Evolutionary conservation across 495 filamentous ascomycete species (phyloP), one percentile per base, ranked within the genome.

Genomic region (Xylaria palmicola): DNA sequence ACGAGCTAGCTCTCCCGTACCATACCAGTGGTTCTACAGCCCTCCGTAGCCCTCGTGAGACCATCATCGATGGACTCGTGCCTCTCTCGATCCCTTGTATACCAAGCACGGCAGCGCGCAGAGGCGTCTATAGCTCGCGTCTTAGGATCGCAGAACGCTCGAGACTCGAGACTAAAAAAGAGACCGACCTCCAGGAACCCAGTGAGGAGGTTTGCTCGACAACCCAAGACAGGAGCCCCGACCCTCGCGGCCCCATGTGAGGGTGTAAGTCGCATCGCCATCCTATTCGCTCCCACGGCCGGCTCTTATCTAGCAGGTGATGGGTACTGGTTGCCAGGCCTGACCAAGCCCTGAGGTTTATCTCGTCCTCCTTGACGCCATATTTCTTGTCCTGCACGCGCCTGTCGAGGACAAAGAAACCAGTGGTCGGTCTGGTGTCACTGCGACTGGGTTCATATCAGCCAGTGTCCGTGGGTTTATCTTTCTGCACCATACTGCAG

Each of bases 301-400:
- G n/a, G n/a, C 10, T 55, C 58, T 54, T 60, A 60, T 54, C 47
- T 60, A 60, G 34, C 34, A 52, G 47, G 32, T 55, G 43, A 43
- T 55, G 43, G 29, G 45, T 12, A 41, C 6, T 13, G 6, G 6
- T 44, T 15, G 27, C 52, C 10, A 27, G 27, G 13, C 39, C 39
- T 13, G 19, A 47, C 32, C 50, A 40, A 47, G 24, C 12, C 53
- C 51, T 62, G 34, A 41, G 41, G 44, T 41, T n/a, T 60, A 41
- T 49, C 47, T 53, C 29, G 47, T 36, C 58, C 50, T 51, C 47
- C 58, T 39, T 60, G 36, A 55, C 58, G 47, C 32, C 50, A 51
- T 55, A 22, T 40, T 20, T n/a, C 29, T 20, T 47, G 26, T 56
- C 30, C 26, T 55, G 48, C 47, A 29, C 43, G 32, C n/a, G 49